These are phyloP conservation scores for Phytophthora vignae DNA, from an alignment of 352 stramenopile genomes.

Conservation along the genomic window DNA sequence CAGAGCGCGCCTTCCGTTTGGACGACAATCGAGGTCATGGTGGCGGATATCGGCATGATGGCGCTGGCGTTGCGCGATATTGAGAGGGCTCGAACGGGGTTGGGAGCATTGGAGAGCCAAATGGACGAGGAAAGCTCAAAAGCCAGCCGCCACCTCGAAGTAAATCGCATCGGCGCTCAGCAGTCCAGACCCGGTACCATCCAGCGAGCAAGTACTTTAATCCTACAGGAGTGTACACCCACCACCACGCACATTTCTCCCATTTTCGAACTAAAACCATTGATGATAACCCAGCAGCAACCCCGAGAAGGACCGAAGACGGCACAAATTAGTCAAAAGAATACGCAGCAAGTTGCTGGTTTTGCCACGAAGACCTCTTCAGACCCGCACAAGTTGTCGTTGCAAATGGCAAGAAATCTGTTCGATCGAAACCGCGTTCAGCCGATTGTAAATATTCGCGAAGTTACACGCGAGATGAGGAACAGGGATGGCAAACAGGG, in stretches of 20 bases:
- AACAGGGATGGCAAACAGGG: background rate
- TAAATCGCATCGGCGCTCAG: background rate
- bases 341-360: background rate
- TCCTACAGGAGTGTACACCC: background rate
- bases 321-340: background rate
- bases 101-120: constrained; percentile 5
- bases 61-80: constrained; percentile 12
- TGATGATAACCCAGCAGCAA: background rate
- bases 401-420: background rate
- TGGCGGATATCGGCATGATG: constrained; percentile 9
- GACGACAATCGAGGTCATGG: constrained; percentile 20
- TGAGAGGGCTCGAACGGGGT: background rate
- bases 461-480: background rate
- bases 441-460: constrained; percentile 4
- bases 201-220: background rate
- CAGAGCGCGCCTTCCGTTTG: constrained; percentile 23
- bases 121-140: background rate
- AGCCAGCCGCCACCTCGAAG: background rate
- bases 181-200: background rate
- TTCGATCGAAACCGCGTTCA: constrained; percentile 7
- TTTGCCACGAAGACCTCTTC: background rate
- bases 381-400: background rate
- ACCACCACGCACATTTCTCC: background rate
- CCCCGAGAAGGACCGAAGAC: background rate
- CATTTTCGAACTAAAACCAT: background rate